Conservation (phyloP, 441 rosid species). For the Theobroma grandiflorum region DNA sequence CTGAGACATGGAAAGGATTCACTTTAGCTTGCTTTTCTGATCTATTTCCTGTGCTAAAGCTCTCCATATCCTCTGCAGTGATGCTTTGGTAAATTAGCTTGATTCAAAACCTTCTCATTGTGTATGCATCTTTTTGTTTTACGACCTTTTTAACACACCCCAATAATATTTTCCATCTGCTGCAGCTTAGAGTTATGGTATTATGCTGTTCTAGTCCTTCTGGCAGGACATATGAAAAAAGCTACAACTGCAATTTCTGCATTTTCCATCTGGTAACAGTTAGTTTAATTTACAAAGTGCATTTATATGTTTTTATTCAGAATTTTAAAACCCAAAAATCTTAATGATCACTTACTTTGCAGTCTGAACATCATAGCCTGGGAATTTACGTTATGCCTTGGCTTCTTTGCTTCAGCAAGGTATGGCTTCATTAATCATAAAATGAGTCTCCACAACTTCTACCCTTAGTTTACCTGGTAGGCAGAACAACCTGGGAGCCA, state of each 20-base stretch:
- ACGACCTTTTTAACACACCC: no score
- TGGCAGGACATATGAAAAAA: constrained; percentile 64
- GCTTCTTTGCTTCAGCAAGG: constrained; percentile 53
- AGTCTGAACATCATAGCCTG: constrained; percentile 56
- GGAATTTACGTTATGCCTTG: constrained; percentile 57
- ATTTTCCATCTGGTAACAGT: constrained; percentile 63
- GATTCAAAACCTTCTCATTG: not conserved
- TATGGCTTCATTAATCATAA: constrained; percentile 4
- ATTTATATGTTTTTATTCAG: not conserved
- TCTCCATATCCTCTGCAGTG: constrained; percentile 58
- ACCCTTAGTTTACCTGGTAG: not conserved
- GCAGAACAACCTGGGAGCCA: not conserved
- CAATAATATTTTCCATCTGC: not conserved
- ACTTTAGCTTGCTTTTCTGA: constrained; percentile 46
- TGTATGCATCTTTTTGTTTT: not conserved
- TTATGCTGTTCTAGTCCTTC: constrained; percentile 49
- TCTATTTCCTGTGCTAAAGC: constrained; percentile 50
- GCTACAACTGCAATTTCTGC: constrained; percentile 58
- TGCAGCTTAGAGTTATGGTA: constrained; percentile 71
- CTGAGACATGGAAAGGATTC: constrained; percentile 57
- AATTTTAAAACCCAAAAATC: not conserved
- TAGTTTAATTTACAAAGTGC: not conserved
- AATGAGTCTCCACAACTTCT: not conserved
- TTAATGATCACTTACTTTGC: constrained; percentile 22
- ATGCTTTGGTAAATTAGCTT: constrained; percentile 55